Base-by-base conservation (phyloP, 2,329 filamentous ascomycete species). In the Beauveria sp. region DNA sequence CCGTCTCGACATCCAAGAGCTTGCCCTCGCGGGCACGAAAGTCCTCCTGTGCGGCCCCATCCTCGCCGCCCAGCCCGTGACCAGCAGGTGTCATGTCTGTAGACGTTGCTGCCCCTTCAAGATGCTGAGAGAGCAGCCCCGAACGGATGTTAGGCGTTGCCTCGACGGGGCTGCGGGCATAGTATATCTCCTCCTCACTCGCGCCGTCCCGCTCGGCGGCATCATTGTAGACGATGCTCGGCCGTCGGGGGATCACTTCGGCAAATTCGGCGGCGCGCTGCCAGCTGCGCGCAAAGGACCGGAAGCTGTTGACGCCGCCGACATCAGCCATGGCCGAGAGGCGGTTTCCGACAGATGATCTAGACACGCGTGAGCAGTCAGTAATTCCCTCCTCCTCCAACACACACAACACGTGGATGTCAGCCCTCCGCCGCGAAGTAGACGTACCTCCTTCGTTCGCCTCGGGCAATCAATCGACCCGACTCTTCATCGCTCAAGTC, bases 241-340 rank as follows among this genome's bases (percentile, higher is more conserved):
- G 86, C 18, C 87, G 85, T 61, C 90, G 87, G 5, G 91, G 91
- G 40, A 95, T 88, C 67, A 96, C 90, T 73, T 97, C 93, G 65
- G 86, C 84, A 74, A 98, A 98, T 62, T 83, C 88, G 28, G 92
- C 91, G 43, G 93, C 93, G 72, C 93, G 87, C 75, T 93, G 91
- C 89, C 92, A 96, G 68, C 91, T 96, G 64, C 89, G 85, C 50
- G 93, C 90, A 72, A 98, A 98, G 69, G 93, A 96, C 70, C 95
- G 88, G 69, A 98, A 89, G 74, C 90, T 96, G 79, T 98, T 98
- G 64, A 93, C 88, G 56, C 93, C 93, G 66, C 93, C 95, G 53
- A 90, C 88, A 64, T 96, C 87, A 66, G 83, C 80, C 60, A 88
- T 72, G 59, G 80, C 78, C 28, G 82, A 76, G 42, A 90, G 74